phyloP scores from a whole-genome alignment of 495 filamentous ascomycete species.

The Penicillium pancosmium region DNA sequence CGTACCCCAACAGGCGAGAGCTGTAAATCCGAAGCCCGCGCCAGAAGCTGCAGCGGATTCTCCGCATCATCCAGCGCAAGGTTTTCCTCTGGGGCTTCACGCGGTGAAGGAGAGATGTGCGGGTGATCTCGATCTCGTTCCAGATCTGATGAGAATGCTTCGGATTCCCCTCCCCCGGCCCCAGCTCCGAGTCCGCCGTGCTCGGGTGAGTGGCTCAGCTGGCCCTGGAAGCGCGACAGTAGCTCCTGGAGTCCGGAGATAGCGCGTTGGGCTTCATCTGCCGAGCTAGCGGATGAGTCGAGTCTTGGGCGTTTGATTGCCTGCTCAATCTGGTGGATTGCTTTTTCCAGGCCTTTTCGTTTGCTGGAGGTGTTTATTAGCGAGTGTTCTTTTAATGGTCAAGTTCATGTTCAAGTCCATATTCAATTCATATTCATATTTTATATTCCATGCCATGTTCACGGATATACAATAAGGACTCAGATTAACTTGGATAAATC shows the following conservation, averaged over 20 bases:
- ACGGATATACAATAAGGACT: no score
- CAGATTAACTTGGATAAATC: no score
- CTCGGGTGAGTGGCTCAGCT: constrained; percentile 32
- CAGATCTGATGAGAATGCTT: neutral
- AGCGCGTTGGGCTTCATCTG: constrained; percentile 54
- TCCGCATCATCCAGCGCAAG: constrained; percentile 71
- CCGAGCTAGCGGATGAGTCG: constrained; percentile 31
- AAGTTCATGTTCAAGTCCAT: no score
- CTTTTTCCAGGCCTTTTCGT: constrained; percentile 72
- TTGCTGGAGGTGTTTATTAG: constrained; percentile 50
- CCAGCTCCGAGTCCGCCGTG: constrained; percentile 13
- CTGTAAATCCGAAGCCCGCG: constrained; percentile 69
- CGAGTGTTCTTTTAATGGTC: neutral
- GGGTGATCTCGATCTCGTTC: neutral
- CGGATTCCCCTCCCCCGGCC: neutral
- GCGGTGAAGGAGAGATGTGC: neutral
- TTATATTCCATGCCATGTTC: no score
- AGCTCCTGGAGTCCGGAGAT: constrained; percentile 59
- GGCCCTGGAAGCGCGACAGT: constrained; percentile 49
- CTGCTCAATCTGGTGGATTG: constrained; percentile 72
- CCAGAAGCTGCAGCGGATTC: constrained; percentile 71
- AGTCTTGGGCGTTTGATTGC: constrained; percentile 65
- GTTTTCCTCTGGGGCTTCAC: constrained; percentile 40
- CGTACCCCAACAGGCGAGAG: constrained; percentile 47
- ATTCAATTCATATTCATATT: no score